These are phyloP conservation scores for Calophaca sinica DNA, from an alignment of 306 rosid genomes.

Conservation along the genomic window DNA sequence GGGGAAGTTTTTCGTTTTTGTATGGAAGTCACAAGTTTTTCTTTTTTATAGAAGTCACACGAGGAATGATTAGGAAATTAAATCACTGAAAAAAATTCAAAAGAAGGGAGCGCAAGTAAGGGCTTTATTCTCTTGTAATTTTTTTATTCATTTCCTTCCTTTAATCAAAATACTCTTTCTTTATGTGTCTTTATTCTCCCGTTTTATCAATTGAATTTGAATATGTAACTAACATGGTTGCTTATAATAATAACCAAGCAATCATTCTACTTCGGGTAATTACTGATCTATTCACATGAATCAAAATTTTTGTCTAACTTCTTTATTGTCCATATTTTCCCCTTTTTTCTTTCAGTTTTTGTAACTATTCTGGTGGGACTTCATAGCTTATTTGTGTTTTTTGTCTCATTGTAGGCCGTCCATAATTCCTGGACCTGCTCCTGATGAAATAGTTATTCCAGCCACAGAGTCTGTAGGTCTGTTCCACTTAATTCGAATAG, in stretches of 20 bases:
- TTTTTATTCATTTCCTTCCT: not conserved
- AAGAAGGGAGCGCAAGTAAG: too few relatives aligned
- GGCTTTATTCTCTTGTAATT: not conserved
- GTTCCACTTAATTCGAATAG: constrained; percentile 44
- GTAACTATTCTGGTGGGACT: constrained; percentile 35
- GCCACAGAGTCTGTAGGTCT: constrained; percentile 90
- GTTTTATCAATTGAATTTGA: constrained; percentile 40
- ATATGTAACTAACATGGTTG: constrained; percentile 27
- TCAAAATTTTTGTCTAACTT: not conserved
- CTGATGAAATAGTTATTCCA: constrained; percentile 90
- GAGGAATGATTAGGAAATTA: too few relatives aligned
- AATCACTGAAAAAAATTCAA: too few relatives aligned
- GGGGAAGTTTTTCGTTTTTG: too few relatives aligned
- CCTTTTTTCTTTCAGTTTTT: not conserved
- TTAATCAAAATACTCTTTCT: constrained; percentile 16
- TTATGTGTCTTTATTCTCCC: not conserved
- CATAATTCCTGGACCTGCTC: constrained; percentile 94
- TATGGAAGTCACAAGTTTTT: too few relatives aligned
- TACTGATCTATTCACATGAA: constrained; percentile 2
- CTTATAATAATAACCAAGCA: constrained; percentile 4
- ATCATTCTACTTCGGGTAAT: constrained; percentile 37
- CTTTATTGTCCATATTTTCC: not conserved
- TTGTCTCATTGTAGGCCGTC: constrained; percentile 72
- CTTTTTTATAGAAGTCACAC: too few relatives aligned
- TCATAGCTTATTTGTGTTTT: constrained; percentile 35